A percentile compares a stretch with the other conserved stretches of the same genome.
Evolutionary conservation across 1,284 basidiomycete species (phyloP).

Genomic region (Ustilago xerochloae): DNA sequence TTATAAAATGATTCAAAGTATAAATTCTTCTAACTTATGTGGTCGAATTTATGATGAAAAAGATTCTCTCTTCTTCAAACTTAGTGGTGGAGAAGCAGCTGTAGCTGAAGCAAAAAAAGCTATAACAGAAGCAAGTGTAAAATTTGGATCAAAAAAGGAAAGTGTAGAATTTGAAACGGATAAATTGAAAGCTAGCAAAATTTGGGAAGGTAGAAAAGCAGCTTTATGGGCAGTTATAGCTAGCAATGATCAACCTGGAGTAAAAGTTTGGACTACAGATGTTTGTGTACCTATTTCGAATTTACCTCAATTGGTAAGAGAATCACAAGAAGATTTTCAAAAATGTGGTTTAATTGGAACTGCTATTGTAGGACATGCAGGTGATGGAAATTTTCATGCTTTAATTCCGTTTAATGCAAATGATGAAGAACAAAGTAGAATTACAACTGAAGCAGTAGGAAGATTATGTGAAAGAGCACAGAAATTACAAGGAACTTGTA

Average conservation of each 20-base stretch:
- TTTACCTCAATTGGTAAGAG: conserved; percentile 77
- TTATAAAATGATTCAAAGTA: conserved; percentile 60
- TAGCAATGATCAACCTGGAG: conserved; percentile 76
- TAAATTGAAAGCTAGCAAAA: conserved; percentile 77
- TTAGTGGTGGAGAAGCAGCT: conserved; percentile 40
- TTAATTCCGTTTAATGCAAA: conserved; percentile 52
- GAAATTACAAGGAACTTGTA: conserved; percentile 71
- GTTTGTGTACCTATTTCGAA: conserved; percentile 78
- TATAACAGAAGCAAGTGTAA: conserved; percentile 32
- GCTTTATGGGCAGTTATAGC: conserved; percentile 76
- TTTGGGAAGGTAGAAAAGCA: conserved; percentile 89
- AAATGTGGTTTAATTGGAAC: conserved; percentile 56
- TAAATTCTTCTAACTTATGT: conserved; percentile 68
- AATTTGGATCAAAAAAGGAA: conserved; percentile 31
- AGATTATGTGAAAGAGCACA: conserved; percentile 71
- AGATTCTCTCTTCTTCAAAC: conserved; percentile 56
- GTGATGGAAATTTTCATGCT: conserved; percentile 76
- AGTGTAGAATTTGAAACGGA: conserved; percentile 74
- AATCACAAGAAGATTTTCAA: conserved; percentile 45
- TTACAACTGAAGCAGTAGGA: conserved; percentile 70
- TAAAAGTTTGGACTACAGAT: conserved; percentile 82
- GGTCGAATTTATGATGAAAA: conserved; percentile 44
- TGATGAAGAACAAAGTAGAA: conserved; percentile 47
- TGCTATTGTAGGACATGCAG: conserved; percentile 82
- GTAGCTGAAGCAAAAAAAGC: conserved; percentile 65